Evolutionary conservation across 2,329 filamentous ascomycete species (phyloP), one percentile per base, ranked within the genome.

Genomic region (Albifimbria verrucaria): DNA sequence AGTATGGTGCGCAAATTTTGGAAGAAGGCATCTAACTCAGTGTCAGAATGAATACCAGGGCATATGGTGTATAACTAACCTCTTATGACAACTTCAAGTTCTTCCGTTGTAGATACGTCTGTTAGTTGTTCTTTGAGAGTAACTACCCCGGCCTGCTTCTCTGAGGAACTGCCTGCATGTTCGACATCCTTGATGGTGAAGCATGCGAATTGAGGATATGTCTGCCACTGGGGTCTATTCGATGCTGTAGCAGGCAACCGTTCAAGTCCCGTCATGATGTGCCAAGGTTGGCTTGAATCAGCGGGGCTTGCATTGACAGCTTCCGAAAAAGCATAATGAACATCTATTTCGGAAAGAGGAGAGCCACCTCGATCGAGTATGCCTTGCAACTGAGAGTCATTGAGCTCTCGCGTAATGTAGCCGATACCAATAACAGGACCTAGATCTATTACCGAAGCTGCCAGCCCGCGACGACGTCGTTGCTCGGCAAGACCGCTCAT

Each of bases 371-470:
- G n/a, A n/a, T n/a, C n/a, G n/a, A n/a, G n/a, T n/a, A n/a, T n/a
- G n/a, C n/a, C n/a, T n/a, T n/a, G n/a, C n/a, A n/a, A n/a, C n/a
- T n/a, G n/a, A n/a, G n/a, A n/a, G n/a, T n/a, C n/a, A n/a, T n/a
- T n/a, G n/a, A n/a, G n/a, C n/a, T n/a, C n/a, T n/a, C n/a, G n/a
- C n/a, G n/a, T n/a, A n/a, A n/a, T n/a, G n/a, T n/a, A n/a, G n/a
- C n/a, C n/a, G n/a, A n/a, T n/a, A 18, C 41, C 41, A 18, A 23
- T 23, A 6, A 47, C 44, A 24, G 21, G 44, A 12, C 62, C 56
- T 20, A 80, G 65, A 53, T 79, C 63, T 2, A 79, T 65, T 11
- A 62, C 57, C 0, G 69, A 68, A 3, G 68, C 75, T 1, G 72
- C 64, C 3, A 76, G 62, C 2, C 71, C 71, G 2, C 59, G 60